Base-by-base conservation (phyloP, 768 basidiomycete species). In the Rubroboletus pulcherrimus region DNA sequence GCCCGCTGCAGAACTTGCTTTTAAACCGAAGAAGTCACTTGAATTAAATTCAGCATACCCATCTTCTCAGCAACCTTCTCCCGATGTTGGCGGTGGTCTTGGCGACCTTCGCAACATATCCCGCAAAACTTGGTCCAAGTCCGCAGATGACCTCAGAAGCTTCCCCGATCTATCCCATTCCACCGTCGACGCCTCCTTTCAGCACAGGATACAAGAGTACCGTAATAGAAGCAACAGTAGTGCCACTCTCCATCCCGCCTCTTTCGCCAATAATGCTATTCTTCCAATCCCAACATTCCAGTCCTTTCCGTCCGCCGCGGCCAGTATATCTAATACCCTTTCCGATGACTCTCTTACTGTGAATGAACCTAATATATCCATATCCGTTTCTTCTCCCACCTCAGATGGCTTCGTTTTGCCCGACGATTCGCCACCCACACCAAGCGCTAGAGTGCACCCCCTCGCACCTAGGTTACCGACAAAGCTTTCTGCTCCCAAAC, bases 71-170 rank as follows among this genome's bases (percentile, higher is more conserved):
- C 71, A 75, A 1, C 53, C 65, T 14, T 65, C 66, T 39, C 55
- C 71, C 58, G 65, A 69, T 7, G 44, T 57, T 5, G 64, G 71
- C 12, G 72, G 72, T 5, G 76, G 75, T 17, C 74, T 81, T 5
- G 88, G 87, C 5, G 89, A 91, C 70, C 77, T 91, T 47, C 83
- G 87, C 42, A 74, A 69, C 47, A 82, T 89, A 10, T 87, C 88
- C 1, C 79, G 83, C 63, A 86, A 83, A 66, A 80, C 78, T 12
- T 92, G 90, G 90, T 90, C 89, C 26, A 84, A 77, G 66, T 91
- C 88, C 7, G 89, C 83, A 21, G 90, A 92, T 65, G 90, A 93
- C 67, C 78, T 92, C 49, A 79, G 82, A 63, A 83, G 80, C 66
- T 71, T 84, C 47, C 75, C 77, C 14, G 64, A 66, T 38, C 70